Evolutionary conservation across 2,329 filamentous ascomycete species (phyloP).

Genomic region (Verticillium nubilum): DNA sequence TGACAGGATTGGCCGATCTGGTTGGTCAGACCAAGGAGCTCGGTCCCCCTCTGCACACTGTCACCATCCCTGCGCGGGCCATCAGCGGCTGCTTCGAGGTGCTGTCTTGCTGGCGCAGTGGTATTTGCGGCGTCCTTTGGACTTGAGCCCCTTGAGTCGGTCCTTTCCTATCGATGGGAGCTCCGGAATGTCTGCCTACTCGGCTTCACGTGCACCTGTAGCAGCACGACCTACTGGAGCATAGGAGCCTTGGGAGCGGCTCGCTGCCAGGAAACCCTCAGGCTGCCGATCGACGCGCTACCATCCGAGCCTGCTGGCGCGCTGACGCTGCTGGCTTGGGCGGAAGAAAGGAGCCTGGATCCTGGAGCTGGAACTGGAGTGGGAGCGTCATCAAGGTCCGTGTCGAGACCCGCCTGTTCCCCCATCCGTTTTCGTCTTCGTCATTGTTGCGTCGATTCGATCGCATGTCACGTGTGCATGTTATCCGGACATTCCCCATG

Average conservation of each 20-base stretch:
- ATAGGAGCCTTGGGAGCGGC: too few relatives aligned
- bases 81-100: neutral
- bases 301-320: neutral
- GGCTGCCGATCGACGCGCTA: neutral
- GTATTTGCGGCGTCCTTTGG: too few relatives aligned
- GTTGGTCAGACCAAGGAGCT: conserved; percentile 11
- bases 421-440: neutral
- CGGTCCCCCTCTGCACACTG: conserved; percentile 7
- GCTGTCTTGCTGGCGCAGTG: neutral
- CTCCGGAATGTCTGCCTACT: too few relatives aligned
- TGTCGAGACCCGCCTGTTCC: neutral
- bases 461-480: neutral
- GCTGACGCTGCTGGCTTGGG: neutral
- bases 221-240: too few relatives aligned
- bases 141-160: too few relatives aligned
- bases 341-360: neutral
- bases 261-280: too few relatives aligned
- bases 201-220: too few relatives aligned
- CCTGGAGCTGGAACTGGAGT: too few relatives aligned
- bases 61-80: conserved; percentile 11
- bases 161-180: too few relatives aligned
- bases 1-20: conserved; percentile 1
- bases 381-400: neutral
- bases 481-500: neutral
- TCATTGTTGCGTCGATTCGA: neutral